Evolutionary conservation across 805 yeast species (phyloP).

Genomic region (Saccharomycopsis babjevae): DNA sequence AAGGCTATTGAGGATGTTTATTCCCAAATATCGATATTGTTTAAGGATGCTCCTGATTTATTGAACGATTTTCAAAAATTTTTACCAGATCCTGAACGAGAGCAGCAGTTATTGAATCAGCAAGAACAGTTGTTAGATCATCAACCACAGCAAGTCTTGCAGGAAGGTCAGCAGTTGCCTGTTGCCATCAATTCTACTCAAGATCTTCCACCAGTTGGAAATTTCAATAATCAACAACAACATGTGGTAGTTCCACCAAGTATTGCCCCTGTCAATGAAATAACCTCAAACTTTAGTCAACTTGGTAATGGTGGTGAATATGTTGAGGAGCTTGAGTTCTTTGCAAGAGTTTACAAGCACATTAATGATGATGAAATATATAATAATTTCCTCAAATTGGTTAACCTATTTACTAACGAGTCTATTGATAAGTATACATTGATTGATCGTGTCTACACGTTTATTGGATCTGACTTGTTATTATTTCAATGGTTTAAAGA

Average conservation of each 20-base stretch:
- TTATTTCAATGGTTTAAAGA: slow-evolving; percentile 84
- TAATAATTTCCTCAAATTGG: slow-evolving; percentile 81
- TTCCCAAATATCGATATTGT: slow-evolving; percentile 79
- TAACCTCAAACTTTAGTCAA: slow-evolving; percentile 26
- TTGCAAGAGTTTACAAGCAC: slow-evolving; percentile 77
- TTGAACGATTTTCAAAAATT: slow-evolving; percentile 92
- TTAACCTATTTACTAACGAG: slow-evolving; percentile 81
- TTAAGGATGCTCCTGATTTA: slow-evolving; percentile 89
- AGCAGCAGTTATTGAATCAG: slow-evolving; percentile 23
- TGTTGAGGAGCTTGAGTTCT: slow-evolving; percentile 80
- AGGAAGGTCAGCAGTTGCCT: not conserved
- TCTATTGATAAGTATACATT: slow-evolving; percentile 74
- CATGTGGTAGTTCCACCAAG: not conserved
- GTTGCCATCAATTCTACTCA: not conserved
- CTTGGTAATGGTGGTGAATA: not conserved
- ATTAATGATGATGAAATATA: slow-evolving; percentile 78
- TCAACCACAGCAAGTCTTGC: not conserved
- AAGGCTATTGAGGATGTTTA: slow-evolving; percentile 93
- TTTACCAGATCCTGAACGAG: slow-evolving; percentile 53
- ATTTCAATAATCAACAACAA: not conserved
- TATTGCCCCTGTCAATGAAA: not conserved
- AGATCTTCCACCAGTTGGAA: slow-evolving; percentile 3
- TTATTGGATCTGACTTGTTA: slow-evolving; percentile 72
- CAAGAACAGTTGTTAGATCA: slow-evolving; percentile 12
- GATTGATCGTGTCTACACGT: slow-evolving; percentile 76